Percentiles rank a stretch among this genome's conserved stretches.
phyloP scores from a whole-genome alignment of 495 filamentous ascomycete genomes.

The Aspergillus carlsbadensis region DNA sequence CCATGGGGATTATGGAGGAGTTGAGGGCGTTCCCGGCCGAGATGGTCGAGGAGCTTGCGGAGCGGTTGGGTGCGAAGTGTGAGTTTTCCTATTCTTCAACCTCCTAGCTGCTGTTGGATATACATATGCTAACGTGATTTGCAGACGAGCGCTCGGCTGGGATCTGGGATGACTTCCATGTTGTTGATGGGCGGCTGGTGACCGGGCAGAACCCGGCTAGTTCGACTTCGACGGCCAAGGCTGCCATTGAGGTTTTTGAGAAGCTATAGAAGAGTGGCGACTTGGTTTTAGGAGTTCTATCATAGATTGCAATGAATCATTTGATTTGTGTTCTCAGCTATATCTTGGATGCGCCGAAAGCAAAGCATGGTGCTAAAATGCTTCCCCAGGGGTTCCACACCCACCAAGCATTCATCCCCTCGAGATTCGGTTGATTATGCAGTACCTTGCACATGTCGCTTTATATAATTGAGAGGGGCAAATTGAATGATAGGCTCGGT shows the following conservation, averaged over 20 bases:
- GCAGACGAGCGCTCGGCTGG: conserved; percentile 37
- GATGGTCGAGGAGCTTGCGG: conserved; percentile 37
- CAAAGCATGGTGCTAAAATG: too few species aligned
- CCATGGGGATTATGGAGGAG: conserved; percentile 26
- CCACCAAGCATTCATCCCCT: too few species aligned
- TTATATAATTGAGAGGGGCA: too few species aligned
- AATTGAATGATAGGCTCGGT: too few species aligned
- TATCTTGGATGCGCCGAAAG: too few species aligned
- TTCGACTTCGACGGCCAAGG: conserved; percentile 47
- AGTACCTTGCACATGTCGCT: too few species aligned
- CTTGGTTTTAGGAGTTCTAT: too few species aligned
- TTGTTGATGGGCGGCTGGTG: conserved; percentile 57
- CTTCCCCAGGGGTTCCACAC: too few species aligned
- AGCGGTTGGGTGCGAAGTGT: conserved; percentile 37
- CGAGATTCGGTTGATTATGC: too few species aligned
- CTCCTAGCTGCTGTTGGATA: neutral
- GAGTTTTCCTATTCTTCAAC: conserved; percentile 17
- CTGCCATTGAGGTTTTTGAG: conserved; percentile 44
- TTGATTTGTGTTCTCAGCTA: too few species aligned
- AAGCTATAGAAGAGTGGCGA: conserved; percentile 34
- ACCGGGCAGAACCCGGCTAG: conserved; percentile 72
- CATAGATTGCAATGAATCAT: too few species aligned
- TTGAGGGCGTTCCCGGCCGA: conserved; percentile 24
- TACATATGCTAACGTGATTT: neutral
- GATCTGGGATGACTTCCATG: conserved; percentile 47